These are phyloP conservation scores for Xylariaceae sp. DNA, from an alignment of 2,329 filamentous ascomycete genomes.

Conservation along the genomic window DNA sequence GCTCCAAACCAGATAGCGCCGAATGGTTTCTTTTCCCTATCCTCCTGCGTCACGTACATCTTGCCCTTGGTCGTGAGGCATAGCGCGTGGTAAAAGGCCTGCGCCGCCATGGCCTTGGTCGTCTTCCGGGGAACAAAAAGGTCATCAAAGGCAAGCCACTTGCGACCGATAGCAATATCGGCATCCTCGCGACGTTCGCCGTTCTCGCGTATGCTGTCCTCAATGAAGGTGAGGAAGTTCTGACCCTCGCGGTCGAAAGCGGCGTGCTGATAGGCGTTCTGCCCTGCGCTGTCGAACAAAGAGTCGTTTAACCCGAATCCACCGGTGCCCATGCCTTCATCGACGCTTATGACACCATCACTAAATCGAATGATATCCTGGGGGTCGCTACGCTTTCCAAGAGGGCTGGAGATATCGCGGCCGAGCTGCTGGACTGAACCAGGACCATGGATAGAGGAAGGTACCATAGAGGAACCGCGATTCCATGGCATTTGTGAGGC, in stretches of 20 bases:
- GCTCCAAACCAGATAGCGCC: slow-evolving; percentile 41
- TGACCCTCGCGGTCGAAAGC: slow-evolving; percentile 41
- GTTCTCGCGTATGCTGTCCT: slow-evolving; percentile 29
- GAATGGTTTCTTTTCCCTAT: slow-evolving; percentile 10
- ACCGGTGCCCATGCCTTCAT: slow-evolving; percentile 29
- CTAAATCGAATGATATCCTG: slow-evolving; percentile 44
- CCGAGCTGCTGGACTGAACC: slow-evolving; percentile 34
- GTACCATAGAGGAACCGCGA: slow-evolving; percentile 41
- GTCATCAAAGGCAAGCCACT: slow-evolving; percentile 62
- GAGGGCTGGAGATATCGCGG: slow-evolving; percentile 37
- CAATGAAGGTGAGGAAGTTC: slow-evolving; percentile 42
- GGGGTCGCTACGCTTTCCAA: slow-evolving; percentile 31
- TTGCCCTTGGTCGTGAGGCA: slow-evolving; percentile 63
- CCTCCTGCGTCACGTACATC: slow-evolving; percentile 59
- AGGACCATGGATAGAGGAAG: slow-evolving; percentile 40
- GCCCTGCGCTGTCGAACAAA: slow-evolving; percentile 20
- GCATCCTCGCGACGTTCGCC: slow-evolving; percentile 24
- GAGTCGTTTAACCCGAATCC: slow-evolving; percentile 27
- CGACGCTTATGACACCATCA: slow-evolving; percentile 33
- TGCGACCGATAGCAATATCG: slow-evolving; percentile 28
- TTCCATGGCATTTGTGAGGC: slow-evolving; percentile 49
- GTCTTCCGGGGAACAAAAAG: slow-evolving; percentile 56
- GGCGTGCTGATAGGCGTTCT: slow-evolving; percentile 12
- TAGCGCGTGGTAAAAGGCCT: slow-evolving; percentile 72
- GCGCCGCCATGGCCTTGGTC: slow-evolving; percentile 61